Evolutionary conservation across 495 filamentous ascomycete species (phyloP).

Genomic region (Amorphotheca resinae): DNA sequence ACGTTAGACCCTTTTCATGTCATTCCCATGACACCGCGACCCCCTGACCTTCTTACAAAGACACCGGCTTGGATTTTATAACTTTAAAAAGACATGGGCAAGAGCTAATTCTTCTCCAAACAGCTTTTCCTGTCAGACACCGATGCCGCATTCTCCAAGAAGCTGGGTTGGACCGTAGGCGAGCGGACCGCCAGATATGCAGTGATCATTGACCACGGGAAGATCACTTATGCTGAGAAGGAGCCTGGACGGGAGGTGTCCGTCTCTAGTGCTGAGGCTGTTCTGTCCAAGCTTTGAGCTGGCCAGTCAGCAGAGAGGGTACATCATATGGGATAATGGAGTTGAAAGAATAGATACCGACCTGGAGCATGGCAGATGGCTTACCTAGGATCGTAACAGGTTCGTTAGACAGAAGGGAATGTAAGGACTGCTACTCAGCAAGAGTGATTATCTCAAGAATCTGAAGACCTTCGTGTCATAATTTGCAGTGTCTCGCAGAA

Average conservation of each 20-base stretch:
- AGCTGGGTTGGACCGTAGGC: slow-evolving; percentile 68
- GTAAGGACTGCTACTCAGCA: too few species aligned
- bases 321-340: not conserved
- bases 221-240: slow-evolving; percentile 75
- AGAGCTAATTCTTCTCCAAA: slow-evolving; percentile 5
- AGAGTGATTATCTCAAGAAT: too few species aligned
- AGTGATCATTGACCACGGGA: slow-evolving; percentile 81
- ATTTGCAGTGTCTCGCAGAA: too few species aligned
- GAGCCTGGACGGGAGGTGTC: slow-evolving; percentile 57
- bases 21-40: not conserved
- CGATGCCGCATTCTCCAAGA: slow-evolving; percentile 64
- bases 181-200: slow-evolving; percentile 72
- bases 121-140: slow-evolving; percentile 81
- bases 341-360: too few species aligned
- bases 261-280: slow-evolving; percentile 61
- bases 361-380: too few species aligned
- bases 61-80: too few species aligned
- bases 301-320: not conserved
- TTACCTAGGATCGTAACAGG: too few species aligned
- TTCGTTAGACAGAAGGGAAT: too few species aligned
- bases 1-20: slow-evolving; percentile 5
- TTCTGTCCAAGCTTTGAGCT: slow-evolving; percentile 51
- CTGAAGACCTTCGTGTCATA: too few species aligned
- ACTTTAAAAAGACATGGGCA: too few species aligned
- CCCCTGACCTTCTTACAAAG: not conserved